Conservation (phyloP, 2,329 filamentous ascomycete species). For the Byssochlamys sp. region DNA sequence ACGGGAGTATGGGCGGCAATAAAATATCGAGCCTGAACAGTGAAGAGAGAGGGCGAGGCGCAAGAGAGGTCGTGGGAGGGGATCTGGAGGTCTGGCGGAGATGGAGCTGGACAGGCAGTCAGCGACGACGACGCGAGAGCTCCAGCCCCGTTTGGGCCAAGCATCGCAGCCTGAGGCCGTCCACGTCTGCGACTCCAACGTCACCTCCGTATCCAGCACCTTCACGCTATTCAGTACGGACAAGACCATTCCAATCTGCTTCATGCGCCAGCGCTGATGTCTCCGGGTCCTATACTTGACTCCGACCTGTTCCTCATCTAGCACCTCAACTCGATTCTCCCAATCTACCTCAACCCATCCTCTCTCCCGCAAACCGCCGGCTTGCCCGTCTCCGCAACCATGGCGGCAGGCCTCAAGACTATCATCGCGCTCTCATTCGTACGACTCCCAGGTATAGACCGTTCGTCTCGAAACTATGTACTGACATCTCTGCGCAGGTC, state of each 20-base stretch:
- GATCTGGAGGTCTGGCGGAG: background rate
- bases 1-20: background rate
- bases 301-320: background rate
- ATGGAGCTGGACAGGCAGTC: slow-evolving; percentile 4
- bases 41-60: background rate
- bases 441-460: slow-evolving; percentile 25
- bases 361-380: background rate
- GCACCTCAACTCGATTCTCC: background rate
- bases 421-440: slow-evolving; percentile 98
- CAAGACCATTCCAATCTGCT: background rate
- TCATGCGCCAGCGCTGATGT: background rate
- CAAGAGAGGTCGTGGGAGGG: background rate
- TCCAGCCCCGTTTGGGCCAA: slow-evolving; percentile 8
- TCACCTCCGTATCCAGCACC: background rate
- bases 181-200: slow-evolving; percentile 1
- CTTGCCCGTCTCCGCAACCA: slow-evolving; percentile 19
- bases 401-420: slow-evolving; percentile 87
- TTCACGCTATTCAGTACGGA: too few species aligned
- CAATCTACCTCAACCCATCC: background rate
- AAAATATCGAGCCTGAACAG: background rate
- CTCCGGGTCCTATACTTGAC: background rate
- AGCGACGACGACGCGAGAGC: slow-evolving; percentile 10
- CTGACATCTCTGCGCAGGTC: slow-evolving; percentile 43
- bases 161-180: slow-evolving; percentile 3
- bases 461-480: background rate